A percentile compares a stretch with the other conserved stretches of the same genome.
Evolutionary conservation across 2,329 filamentous ascomycete genomes (phyloP).

Genomic region (Sordariomycetes sp.): DNA sequence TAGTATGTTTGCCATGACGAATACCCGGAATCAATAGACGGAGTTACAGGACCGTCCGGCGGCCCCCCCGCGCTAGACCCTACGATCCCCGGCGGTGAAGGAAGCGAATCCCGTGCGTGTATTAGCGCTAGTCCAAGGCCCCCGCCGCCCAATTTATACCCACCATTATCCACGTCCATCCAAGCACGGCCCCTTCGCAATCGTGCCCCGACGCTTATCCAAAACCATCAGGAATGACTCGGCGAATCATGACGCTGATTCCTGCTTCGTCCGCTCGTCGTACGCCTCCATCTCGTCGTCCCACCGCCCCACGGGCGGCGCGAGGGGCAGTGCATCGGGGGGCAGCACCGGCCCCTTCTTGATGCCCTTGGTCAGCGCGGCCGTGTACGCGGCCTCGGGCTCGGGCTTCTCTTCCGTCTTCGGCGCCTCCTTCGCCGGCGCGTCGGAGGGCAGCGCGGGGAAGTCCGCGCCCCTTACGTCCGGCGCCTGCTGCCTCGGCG

Average conservation of each 20-base stretch:
- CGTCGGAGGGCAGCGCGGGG: conserved; percentile 1
- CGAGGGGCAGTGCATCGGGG: conserved; percentile 16
- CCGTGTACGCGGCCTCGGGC: conserved; percentile 7
- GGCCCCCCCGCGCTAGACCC: neutral
- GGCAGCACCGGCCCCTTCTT: conserved; percentile 1
- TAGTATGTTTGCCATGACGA: neutral
- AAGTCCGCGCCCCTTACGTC: conserved; percentile 11
- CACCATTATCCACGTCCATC: neutral
- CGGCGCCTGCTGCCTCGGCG: conserved; percentile 14
- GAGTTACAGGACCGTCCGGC: neutral
- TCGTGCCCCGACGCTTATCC: neutral
- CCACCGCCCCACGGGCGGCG: conserved; percentile 32
- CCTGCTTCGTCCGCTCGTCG: conserved; percentile 14
- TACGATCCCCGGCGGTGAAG: neutral
- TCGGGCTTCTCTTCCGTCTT: conserved; percentile 6
- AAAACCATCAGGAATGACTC: neutral
- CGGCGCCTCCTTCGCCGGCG: conserved; percentile 5
- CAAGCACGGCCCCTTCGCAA: too few species aligned
- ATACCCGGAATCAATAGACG: neutral
- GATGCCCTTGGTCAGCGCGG: conserved; percentile 17
- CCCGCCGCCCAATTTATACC: neutral
- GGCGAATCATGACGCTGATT: neutral
- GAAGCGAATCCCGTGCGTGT: neutral
- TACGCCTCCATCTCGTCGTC: conserved; percentile 44
- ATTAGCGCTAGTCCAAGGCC: neutral